Conservation (phyloP, 139 green algal species). For the Closterium sp. region DNA sequence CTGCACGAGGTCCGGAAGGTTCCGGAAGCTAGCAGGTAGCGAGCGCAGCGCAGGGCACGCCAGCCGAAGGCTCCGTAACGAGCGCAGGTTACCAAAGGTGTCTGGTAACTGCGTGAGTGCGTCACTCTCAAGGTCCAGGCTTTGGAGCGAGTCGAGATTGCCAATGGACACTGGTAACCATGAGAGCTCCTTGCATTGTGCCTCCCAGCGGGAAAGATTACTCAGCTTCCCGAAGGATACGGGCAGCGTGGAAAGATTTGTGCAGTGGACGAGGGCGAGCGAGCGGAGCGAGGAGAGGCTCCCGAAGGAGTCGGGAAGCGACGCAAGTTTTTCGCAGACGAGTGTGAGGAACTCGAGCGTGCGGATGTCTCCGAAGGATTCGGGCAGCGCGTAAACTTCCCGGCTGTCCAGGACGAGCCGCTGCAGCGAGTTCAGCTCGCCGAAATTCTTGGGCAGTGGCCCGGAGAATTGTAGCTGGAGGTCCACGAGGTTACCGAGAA, state of each 20-base stretch:
- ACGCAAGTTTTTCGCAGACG: constrained; percentile 17
- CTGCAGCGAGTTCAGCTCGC: background rate
- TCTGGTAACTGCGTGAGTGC: constrained; percentile 2
- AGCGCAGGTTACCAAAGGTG: constrained; percentile 14
- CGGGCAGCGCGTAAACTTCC: constrained; percentile 9
- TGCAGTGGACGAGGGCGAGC: constrained; percentile 2
- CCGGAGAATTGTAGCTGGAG: constrained; percentile 18
- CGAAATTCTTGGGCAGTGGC: constrained; percentile 15
- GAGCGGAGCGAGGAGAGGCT: background rate
- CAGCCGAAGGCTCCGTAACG: background rate
- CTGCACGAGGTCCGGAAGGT: constrained; percentile 1
- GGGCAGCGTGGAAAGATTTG: constrained; percentile 5
- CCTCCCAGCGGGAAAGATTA: background rate
- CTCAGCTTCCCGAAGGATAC: background rate
- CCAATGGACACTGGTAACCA: background rate
- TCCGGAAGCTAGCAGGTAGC: constrained; percentile 6
- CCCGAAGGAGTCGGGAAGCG: constrained; percentile 10
- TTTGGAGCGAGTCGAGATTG: background rate
- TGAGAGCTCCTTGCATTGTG: background rate
- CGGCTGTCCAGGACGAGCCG: constrained; percentile 13
- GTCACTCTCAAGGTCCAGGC: constrained; percentile 9
- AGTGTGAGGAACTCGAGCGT: background rate
- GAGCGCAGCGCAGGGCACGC: background rate
- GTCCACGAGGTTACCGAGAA: background rate
- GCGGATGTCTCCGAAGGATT: constrained; percentile 10